These are phyloP conservation scores for Cladosporium sp. DNA, from an alignment of 2,329 filamentous ascomycete species.

Conservation along the genomic window DNA sequence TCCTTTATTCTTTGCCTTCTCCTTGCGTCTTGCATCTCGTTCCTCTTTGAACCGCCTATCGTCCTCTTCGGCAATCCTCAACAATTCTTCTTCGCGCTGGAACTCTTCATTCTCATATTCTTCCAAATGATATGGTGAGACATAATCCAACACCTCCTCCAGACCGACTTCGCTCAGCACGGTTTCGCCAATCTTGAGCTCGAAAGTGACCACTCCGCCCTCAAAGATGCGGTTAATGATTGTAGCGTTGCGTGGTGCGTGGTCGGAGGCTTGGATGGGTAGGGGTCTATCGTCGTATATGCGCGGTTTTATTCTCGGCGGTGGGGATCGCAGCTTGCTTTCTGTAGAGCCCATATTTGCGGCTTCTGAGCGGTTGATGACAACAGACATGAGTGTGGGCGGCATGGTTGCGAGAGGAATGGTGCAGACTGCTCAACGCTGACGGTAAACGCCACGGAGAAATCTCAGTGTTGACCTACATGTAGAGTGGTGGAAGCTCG, in stretches of 20 bases:
- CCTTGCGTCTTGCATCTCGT: conserved; percentile 11
- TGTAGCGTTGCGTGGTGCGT: conserved; percentile 22
- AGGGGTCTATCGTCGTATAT: conserved; percentile 17
- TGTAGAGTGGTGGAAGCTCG: too few species aligned
- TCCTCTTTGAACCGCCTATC: conserved; percentile 14
- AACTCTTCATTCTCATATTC: conserved; percentile 31
- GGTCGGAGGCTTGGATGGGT: conserved; percentile 23
- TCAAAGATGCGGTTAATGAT: conserved; percentile 26
- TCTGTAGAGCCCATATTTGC: not conserved
- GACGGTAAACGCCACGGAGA: too few species aligned
- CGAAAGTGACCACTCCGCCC: conserved; percentile 21
- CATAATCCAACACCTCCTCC: conserved; percentile 31
- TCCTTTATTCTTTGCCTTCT: conserved; percentile 20
- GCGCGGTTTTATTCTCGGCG: conserved; percentile 2
- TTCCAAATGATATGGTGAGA: conserved; percentile 32
- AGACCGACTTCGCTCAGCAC: conserved; percentile 24
- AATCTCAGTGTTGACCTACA: too few species aligned
- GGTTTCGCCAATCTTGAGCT: conserved; percentile 25
- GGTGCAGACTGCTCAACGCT: not conserved
- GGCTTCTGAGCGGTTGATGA: conserved; percentile 10
- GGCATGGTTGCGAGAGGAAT: not conserved
- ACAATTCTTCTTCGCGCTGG: conserved; percentile 22
- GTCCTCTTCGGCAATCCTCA: conserved; percentile 22
- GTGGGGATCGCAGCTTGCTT: not conserved
- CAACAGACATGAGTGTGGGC: not conserved